Evolutionary conservation across 2,329 filamentous ascomycete genomes (phyloP), one percentile per base, ranked within the genome.

Genomic region (Neonectria punicea): DNA sequence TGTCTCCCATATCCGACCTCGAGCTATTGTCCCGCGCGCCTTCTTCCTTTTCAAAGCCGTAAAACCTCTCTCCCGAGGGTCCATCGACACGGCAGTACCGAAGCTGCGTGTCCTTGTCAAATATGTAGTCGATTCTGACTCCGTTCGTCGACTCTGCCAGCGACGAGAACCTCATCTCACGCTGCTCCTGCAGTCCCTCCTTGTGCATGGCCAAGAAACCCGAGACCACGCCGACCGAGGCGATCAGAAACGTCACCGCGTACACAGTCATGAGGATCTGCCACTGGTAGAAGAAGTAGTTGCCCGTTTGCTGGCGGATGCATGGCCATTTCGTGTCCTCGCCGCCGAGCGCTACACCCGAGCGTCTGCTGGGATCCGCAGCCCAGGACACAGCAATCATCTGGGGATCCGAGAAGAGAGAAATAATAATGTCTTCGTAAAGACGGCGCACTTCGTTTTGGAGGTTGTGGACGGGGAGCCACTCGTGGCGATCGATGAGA

Each of bases 321-420:
- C 70, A 72, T 0, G 60, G 60, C 20, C 68, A 67, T 4, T 49
- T 20, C 1, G 69, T 70, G 5, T 58, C 39, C 0, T 30, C 25
- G 1, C 63, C 69, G n/a, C 67, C 70, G 1, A 22, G 10, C 1
- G 43, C 47, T 1, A 59, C 56, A 0, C 70, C 70, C 1, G 70
- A 68, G 0, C 55, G 56, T n/a, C 69, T 58, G 10, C 60, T 50
- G 2, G 65, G 53, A 28, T 70, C 51, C 2, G 59, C 32, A 0
- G 70, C 70, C 70, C 70, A 72, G 1, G 69, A 54, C 2, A 72
- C 70, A 9, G 58, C 67, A 11, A 70, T 58, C n/a, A 72, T 51
- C n/a, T 70, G 61, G 1, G 69, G 69, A 8, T 72, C 66, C 0
- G 69, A 71, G 14, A 72, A 57, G 5, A 72, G 58, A 0, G 70